These are phyloP conservation scores for Orbilia brochopaga DNA, from an alignment of 2,329 filamentous ascomycete species.

Conservation along the genomic window DNA sequence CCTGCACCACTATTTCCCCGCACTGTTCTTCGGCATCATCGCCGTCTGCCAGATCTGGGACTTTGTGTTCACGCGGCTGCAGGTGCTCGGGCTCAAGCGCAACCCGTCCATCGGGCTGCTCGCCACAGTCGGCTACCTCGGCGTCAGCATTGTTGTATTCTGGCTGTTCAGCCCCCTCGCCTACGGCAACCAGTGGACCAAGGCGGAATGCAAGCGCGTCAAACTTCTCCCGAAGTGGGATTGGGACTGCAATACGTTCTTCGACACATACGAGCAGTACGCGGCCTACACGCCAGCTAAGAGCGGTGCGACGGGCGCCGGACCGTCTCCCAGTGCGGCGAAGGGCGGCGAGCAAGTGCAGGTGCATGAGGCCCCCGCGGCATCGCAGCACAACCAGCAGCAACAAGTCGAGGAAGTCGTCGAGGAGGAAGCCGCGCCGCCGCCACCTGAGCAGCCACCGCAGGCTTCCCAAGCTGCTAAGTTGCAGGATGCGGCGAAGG, in stretches of 20 bases:
- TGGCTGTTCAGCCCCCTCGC: conserved; percentile 83
- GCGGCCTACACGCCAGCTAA: conserved; percentile 39
- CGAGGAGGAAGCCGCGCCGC: background rate
- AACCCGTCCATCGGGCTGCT: conserved; percentile 75
- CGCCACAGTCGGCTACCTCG: conserved; percentile 75
- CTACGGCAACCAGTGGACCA: conserved; percentile 95
- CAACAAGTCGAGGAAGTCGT: background rate
- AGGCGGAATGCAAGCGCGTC: conserved; percentile 79
- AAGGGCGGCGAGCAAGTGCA: conserved; percentile 37
- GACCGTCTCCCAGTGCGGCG: conserved; percentile 15
- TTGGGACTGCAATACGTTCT: conserved; percentile 96
- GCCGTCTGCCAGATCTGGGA: conserved; percentile 88
- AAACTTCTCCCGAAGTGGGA: conserved; percentile 93
- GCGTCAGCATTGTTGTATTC: conserved; percentile 76
- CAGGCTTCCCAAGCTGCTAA: conserved; percentile 29
- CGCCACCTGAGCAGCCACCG: conserved; percentile 8
- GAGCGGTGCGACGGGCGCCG: conserved; percentile 24
- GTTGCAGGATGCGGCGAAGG: conserved; percentile 52
- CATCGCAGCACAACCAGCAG: conserved; percentile 37
- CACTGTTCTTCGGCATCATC: conserved; percentile 92
- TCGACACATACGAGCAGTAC: conserved; percentile 46
- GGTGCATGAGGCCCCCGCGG: conserved; percentile 22
- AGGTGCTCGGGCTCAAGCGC: conserved; percentile 70
- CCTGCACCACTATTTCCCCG: conserved; percentile 97
- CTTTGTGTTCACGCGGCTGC: conserved; percentile 76